Conservation (phyloP, 345 rosid species). For the Rubroshorea leprosula region DNA sequence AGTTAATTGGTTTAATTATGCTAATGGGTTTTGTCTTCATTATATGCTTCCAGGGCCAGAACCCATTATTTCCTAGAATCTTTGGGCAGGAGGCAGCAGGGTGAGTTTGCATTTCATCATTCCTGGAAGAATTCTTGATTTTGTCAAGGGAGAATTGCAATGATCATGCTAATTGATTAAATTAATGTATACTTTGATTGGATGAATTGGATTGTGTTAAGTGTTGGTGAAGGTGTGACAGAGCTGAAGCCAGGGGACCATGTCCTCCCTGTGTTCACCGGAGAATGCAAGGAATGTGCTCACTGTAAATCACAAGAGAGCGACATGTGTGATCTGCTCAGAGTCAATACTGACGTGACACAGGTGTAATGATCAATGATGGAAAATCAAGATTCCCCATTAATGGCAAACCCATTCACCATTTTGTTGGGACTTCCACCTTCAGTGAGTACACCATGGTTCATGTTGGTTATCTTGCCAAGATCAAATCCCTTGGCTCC, state of each 20-base stretch:
- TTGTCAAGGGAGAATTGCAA: too few species aligned
- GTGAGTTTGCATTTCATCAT: constrained; percentile 6
- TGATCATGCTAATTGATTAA: too few species aligned
- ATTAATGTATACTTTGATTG: too few species aligned
- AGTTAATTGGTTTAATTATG: neutral
- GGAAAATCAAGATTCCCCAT: constrained; percentile 34
- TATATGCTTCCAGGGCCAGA: constrained; percentile 17
- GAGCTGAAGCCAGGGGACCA: constrained; percentile 36
- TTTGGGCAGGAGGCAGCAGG: constrained; percentile 26
- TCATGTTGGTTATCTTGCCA: constrained; percentile 35
- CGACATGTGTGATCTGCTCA: constrained; percentile 33
- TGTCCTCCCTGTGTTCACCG: constrained; percentile 38
- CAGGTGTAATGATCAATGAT: constrained; percentile 35
- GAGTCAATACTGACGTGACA: constrained; percentile 32
- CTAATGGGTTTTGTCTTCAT: neutral
- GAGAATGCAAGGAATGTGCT: constrained; percentile 30
- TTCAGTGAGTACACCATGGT: constrained; percentile 38
- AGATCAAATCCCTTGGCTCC: constrained; percentile 37
- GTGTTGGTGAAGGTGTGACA: constrained; percentile 37
- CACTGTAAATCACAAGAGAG: constrained; percentile 36
- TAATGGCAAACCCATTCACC: constrained; percentile 33
- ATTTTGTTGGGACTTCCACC: constrained; percentile 42
- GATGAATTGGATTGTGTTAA: constrained; percentile 42
- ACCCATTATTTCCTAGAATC: constrained; percentile 24
- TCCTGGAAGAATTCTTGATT: too few species aligned